Base-by-base conservation (phyloP, 1,284 basidiomycete species). In the Earliella scabrosa region DNA sequence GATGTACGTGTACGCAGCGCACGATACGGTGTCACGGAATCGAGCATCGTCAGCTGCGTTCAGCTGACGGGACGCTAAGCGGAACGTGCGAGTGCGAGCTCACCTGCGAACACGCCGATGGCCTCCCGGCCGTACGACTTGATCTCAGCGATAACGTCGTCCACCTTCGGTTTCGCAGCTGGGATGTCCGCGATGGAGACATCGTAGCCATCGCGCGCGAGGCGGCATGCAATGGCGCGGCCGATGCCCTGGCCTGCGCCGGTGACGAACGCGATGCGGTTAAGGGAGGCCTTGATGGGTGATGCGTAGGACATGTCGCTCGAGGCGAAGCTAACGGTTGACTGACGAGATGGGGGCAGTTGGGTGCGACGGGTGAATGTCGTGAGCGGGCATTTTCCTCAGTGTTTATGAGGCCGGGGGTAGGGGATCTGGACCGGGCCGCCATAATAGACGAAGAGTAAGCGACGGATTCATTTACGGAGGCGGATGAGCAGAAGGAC, bases 231-330 rank as follows among this genome's bases (percentile, higher is more conserved):
- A 58, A 79, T 77, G 52, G 76, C 73, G 38, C 70, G 71, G 6
- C 78, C 77, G 50, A 79, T 76, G 36, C 78, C 77, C 63, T 75
- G 75, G 3, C 69, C 73, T 6, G 70, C 73, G 21, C 77, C 76
- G 1, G 76, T 78, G 39, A 77, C 66, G 65, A 78, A 72, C 9
- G 76, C 76, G 53, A 66, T 67, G 50, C 68, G 65, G 20, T 65
- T 66, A 43, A 70, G 60, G 9, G 70, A 64, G 27, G 69, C 63
- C 56, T 71, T 71, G 38, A 71, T 48, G 18, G 69, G 65, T 29
- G 68, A 68, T 7, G 61, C 67, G 48, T 60, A 49, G n/a, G 65
- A 60, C 64, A 65, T 66, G 14, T 34, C 20, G 20, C 45, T 23
- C 26, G 27, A 8, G 29, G 31, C 40, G 29, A 29, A 11, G 6